Evolutionary conservation across 2,329 filamentous ascomycete species (phyloP).

Genomic region (Thelonectria olida): DNA sequence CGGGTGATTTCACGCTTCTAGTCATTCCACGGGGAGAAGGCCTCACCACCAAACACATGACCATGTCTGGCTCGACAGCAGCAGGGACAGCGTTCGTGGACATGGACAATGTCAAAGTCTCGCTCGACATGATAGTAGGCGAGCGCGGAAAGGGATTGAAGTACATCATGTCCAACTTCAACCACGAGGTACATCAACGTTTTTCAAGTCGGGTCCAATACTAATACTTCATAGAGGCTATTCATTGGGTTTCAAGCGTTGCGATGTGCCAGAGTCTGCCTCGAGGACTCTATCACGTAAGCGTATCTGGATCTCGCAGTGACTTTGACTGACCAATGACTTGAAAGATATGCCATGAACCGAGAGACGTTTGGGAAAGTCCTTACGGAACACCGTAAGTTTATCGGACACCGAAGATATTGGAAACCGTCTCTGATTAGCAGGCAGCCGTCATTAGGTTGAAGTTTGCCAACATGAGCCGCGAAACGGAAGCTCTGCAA

Average conservation of each 20-base stretch:
- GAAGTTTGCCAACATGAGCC: conserved; percentile 14
- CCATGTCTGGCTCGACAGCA: conserved; percentile 10
- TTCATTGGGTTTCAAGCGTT: conserved; percentile 14
- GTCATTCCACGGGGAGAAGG: conserved; percentile 7
- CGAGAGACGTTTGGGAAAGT: conserved; percentile 17
- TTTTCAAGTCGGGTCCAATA: not conserved
- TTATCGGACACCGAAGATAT: too few relatives aligned
- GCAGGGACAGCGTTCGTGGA: conserved; percentile 81
- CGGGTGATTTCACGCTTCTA: not conserved
- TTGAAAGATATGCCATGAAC: conserved; percentile 9
- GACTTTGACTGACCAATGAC: not conserved
- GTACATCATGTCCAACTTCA: conserved; percentile 83
- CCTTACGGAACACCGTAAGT: conserved; percentile 4
- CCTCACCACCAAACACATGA: conserved; percentile 14
- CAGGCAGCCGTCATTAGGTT: conserved; percentile 9
- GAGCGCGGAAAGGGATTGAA: conserved; percentile 76
- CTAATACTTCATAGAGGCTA: not conserved
- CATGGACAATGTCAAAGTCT: conserved; percentile 78
- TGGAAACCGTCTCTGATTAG: not conserved
- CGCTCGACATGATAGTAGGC: conserved; percentile 75
- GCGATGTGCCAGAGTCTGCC: conserved; percentile 12
- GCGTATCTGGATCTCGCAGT: not conserved
- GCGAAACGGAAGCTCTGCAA: conserved; percentile 10
- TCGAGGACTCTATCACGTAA: conserved; percentile 13
- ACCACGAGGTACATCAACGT: conserved; percentile 64